Evolutionary conservation across 495 filamentous ascomycete genomes (phyloP).

Genomic region (Pseudoneurospora amorphoporcata): DNA sequence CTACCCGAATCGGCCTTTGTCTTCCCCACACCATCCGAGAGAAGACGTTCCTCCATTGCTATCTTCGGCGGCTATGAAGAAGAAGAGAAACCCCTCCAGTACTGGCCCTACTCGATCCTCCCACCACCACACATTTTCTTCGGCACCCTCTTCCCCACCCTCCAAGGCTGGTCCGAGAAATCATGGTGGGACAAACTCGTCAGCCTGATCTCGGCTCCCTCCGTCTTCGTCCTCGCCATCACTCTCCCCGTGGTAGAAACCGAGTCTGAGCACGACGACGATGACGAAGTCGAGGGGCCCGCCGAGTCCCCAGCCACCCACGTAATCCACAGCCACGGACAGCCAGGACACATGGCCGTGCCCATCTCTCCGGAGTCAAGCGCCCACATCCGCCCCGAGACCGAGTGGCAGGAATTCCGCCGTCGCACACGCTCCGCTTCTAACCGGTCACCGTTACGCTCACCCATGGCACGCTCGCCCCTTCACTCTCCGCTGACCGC

Average conservation of each 20-base stretch:
- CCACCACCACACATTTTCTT: slow-evolving; percentile 59
- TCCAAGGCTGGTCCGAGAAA: slow-evolving; percentile 71
- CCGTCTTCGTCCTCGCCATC: slow-evolving; percentile 79
- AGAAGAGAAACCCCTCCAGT: slow-evolving; percentile 36
- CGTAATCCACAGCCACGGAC: slow-evolving; percentile 4
- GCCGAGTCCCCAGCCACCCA: slow-evolving; percentile 13
- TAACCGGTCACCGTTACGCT: neutral
- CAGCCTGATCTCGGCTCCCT: slow-evolving; percentile 72
- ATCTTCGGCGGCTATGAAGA: slow-evolving; percentile 37
- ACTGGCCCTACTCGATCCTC: slow-evolving; percentile 69
- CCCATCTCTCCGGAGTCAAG: slow-evolving; percentile 21
- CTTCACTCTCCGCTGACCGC: slow-evolving; percentile 4
- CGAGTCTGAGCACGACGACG: slow-evolving; percentile 38
- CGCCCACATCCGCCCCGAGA: slow-evolving; percentile 22
- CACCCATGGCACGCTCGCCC: neutral
- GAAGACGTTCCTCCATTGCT: slow-evolving; percentile 14
- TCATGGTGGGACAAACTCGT: slow-evolving; percentile 63
- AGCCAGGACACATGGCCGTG: slow-evolving; percentile 16
- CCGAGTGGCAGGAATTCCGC: slow-evolving; percentile 45
- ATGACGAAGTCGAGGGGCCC: slow-evolving; percentile 23
- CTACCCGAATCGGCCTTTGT: slow-evolving; percentile 20
- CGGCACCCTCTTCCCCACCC: slow-evolving; percentile 77
- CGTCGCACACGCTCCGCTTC: slow-evolving; percentile 28
- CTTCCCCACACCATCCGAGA: slow-evolving; percentile 20
- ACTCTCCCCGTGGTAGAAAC: slow-evolving; percentile 86